Percentiles rank a stretch among this genome's conserved stretches.
phyloP scores from a whole-genome alignment of 306 rosid species.

The Cyamopsis tetragonoloba region DNA sequence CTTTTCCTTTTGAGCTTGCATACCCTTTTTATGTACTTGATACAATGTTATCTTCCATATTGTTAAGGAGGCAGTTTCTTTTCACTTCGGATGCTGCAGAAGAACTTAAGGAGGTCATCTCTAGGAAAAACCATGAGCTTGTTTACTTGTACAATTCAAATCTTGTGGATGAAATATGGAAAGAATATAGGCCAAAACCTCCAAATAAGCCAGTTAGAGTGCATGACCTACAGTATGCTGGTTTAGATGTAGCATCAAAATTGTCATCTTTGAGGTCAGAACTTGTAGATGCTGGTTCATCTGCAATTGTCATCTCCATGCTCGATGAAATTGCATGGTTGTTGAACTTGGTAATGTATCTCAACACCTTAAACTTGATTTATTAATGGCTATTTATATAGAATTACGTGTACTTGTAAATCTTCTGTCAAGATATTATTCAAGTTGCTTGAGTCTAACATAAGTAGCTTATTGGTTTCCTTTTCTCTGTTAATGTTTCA shows the following conservation, averaged over 20 bases:
- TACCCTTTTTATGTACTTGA: constrained; percentile 40
- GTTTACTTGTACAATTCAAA: constrained; percentile 67
- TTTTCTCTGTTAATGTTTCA: background rate
- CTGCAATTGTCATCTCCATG: constrained; percentile 80
- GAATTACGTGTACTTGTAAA: constrained; percentile 3
- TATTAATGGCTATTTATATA: constrained; percentile 12
- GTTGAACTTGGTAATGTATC: constrained; percentile 76
- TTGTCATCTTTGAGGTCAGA: constrained; percentile 71
- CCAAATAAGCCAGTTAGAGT: constrained; percentile 66
- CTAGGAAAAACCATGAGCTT: constrained; percentile 70
- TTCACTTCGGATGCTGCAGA: constrained; percentile 91
- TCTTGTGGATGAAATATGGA: constrained; percentile 91
- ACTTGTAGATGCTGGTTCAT: constrained; percentile 62
- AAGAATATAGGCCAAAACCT: constrained; percentile 66
- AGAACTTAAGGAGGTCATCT: constrained; percentile 70
- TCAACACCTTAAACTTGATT: constrained; percentile 11
- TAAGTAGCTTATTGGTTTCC: constrained; percentile 4
- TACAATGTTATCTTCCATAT: constrained; percentile 40
- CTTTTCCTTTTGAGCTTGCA: background rate
- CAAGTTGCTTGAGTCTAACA: constrained; percentile 7
- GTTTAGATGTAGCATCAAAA: constrained; percentile 77
- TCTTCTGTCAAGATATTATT: constrained; percentile 18
- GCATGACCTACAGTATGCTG: constrained; percentile 79
- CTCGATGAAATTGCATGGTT: constrained; percentile 98
- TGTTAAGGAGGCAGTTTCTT: constrained; percentile 98